Percentiles rank a stretch among this genome's conserved stretches.
These are phyloP conservation scores for Aspergillus incahuasiensis DNA, from an alignment of 495 filamentous ascomycete species.

Conservation along the genomic window DNA sequence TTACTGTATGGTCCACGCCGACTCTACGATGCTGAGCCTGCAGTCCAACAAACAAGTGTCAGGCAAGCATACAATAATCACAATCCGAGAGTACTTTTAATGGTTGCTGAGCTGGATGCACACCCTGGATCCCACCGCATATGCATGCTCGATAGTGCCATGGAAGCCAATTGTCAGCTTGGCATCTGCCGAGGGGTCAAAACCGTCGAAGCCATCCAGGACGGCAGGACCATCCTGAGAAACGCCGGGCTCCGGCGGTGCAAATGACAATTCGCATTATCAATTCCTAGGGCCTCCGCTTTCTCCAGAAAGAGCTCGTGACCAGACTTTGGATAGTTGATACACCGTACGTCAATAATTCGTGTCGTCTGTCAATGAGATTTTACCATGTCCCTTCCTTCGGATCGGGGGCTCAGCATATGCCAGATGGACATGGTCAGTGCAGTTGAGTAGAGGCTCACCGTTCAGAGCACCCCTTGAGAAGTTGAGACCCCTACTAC, in stretches of 20 bases:
- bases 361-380: background rate
- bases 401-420: background rate
- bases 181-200: background rate
- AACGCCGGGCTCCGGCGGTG: too few relatives aligned
- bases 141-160: slow-evolving; percentile 8
- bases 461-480: background rate
- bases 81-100: background rate
- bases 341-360: too few relatives aligned
- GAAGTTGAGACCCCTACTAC: background rate
- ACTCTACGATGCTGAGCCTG: background rate
- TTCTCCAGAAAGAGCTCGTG: background rate
- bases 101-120: slow-evolving; percentile 3
- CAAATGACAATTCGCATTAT: background rate
- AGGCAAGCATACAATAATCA: background rate
- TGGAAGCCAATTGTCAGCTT: slow-evolving; percentile 16
- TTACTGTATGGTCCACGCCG: background rate
- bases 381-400: background rate
- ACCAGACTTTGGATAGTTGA: background rate
- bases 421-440: background rate
- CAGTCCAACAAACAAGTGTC: background rate
- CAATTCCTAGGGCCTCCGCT: background rate
- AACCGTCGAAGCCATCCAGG: too few relatives aligned
- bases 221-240: background rate
- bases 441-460: background rate
- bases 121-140: slow-evolving; percentile 13